phyloP scores from a whole-genome alignment of 1,139 yeast species.

The Groenewaldozyma auringiensis region DNA sequence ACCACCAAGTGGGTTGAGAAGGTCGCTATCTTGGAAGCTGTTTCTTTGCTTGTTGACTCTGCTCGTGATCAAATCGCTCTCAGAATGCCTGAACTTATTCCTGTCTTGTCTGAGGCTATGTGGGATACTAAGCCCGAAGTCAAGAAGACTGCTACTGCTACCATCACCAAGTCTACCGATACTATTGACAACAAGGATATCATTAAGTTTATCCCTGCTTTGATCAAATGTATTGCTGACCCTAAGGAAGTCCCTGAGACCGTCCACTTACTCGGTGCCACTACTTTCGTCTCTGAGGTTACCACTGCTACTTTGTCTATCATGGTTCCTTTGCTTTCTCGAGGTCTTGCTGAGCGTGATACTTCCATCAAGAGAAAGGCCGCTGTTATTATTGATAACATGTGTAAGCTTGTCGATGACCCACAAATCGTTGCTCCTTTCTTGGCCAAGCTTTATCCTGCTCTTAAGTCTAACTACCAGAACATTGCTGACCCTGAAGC shows the following conservation, averaged over 20 bases:
- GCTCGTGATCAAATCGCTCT: constrained; percentile 95
- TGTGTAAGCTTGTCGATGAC: constrained; percentile 99
- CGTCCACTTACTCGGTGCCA: constrained; percentile 97
- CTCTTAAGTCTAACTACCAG: constrained; percentile 85
- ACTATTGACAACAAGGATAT: constrained; percentile 99
- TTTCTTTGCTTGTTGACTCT: constrained; percentile 82
- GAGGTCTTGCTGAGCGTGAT: constrained; percentile 99
- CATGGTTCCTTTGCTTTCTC: constrained; percentile 96
- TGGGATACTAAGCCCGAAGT: constrained; percentile 99
- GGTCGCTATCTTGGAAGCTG: constrained; percentile 79
- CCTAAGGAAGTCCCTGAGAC: constrained; percentile 98
- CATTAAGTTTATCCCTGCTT: constrained; percentile 96
- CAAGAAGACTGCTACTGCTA: constrained; percentile 90
- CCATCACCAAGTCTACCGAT: constrained; percentile 94
- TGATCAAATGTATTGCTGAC: constrained; percentile 92
- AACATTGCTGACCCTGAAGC: constrained; percentile 99
- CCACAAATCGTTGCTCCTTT: constrained; percentile 99
- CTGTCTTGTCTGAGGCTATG: constrained; percentile 97
- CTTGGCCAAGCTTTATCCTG: constrained; percentile 91
- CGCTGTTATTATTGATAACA: constrained; percentile 98
- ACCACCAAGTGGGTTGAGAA: constrained; percentile 98
- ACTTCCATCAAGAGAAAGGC: constrained; percentile 99
- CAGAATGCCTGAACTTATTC: constrained; percentile 99
- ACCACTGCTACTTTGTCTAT: constrained; percentile 98
- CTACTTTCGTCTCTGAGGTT: constrained; percentile 98